Evolutionary conservation across 2,329 filamentous ascomycete species (phyloP).

Genomic region (Penicillium rolfsii): DNA sequence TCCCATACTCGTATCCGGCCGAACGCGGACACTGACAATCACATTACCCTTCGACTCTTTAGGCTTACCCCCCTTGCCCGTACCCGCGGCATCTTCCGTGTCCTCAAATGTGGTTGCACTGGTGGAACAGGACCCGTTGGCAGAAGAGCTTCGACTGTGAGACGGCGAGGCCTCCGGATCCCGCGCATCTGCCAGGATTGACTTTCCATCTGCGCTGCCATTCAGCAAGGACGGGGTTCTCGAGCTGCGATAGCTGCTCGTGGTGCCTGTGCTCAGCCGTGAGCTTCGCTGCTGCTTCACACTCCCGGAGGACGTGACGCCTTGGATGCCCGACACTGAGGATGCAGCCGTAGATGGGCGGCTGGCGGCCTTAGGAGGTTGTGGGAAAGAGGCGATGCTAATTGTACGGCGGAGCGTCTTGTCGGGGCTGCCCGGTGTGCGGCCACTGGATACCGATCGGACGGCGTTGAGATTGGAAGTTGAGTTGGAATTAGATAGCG

Average conservation of each 20-base stretch:
- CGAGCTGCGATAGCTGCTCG: conserved; percentile 53
- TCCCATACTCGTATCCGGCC: conserved; percentile 71
- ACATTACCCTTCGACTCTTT: conserved; percentile 92
- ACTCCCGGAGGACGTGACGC: conserved; percentile 36
- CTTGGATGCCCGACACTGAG: conserved; percentile 43
- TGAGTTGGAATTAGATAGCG: conserved; percentile 51
- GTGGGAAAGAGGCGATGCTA: conserved; percentile 92
- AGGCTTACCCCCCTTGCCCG: conserved; percentile 38
- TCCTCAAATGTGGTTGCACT: conserved; percentile 90
- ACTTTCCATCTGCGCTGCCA: conserved; percentile 75
- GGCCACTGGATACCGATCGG: conserved; percentile 59
- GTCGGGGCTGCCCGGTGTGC: conserved; percentile 56
- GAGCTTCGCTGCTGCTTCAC: conserved; percentile 59
- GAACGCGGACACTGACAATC: conserved; percentile 88
- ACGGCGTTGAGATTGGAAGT: conserved; percentile 60
- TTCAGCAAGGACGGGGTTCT: conserved; percentile 75
- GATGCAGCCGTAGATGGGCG: conserved; percentile 65
- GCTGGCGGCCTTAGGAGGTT: conserved; percentile 73
- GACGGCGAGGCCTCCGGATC: conserved; percentile 81
- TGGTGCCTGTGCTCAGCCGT: conserved; percentile 59
- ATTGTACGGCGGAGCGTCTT: conserved; percentile 82
- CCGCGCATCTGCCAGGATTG: conserved; percentile 65
- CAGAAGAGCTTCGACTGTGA: conserved; percentile 88
- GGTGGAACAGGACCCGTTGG: conserved; percentile 88
- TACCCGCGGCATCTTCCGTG: conserved; percentile 58